Conservation (phyloP, 257 asterid species). For the Prunella vulgaris region DNA sequence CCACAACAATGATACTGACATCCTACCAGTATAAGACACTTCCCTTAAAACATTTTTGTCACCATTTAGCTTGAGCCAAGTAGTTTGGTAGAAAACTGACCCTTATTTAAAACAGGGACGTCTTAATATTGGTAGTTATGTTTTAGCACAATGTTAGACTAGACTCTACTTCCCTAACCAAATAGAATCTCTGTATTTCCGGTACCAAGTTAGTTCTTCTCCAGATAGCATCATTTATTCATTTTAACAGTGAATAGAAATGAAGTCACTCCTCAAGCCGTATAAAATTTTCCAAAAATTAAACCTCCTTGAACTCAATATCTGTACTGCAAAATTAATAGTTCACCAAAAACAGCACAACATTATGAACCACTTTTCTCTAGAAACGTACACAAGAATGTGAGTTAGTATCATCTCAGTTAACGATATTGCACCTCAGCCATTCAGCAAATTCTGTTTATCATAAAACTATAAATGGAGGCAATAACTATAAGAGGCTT, state of each 20-base stretch:
- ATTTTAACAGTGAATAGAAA: neutral
- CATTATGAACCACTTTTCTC: neutral
- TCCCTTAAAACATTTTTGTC: too few relatives aligned
- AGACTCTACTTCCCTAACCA: neutral
- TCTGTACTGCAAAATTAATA: neutral
- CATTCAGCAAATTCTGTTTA: conserved; percentile 8
- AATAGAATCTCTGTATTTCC: neutral
- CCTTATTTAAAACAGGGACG: too few relatives aligned
- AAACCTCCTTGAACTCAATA: neutral
- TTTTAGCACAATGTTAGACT: neutral
- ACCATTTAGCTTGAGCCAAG: too few relatives aligned
- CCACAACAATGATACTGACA: neutral
- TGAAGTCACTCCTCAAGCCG: neutral
- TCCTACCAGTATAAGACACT: neutral
- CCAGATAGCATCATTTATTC: neutral
- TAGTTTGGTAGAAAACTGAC: neutral
- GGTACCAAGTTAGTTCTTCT: neutral
- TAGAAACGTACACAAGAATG: neutral
- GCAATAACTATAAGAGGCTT: conserved; percentile 11
- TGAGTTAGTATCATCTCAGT: neutral
- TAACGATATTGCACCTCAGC: neutral
- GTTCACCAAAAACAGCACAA: neutral
- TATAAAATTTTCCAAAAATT: neutral
- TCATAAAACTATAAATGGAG: neutral
- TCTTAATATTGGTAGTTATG: neutral